A percentile compares a stretch with the other conserved stretches of the same genome.
These are phyloP conservation scores for Pseudonectria buxi DNA, from an alignment of 2,329 filamentous ascomycete species.

Conservation along the genomic window DNA sequence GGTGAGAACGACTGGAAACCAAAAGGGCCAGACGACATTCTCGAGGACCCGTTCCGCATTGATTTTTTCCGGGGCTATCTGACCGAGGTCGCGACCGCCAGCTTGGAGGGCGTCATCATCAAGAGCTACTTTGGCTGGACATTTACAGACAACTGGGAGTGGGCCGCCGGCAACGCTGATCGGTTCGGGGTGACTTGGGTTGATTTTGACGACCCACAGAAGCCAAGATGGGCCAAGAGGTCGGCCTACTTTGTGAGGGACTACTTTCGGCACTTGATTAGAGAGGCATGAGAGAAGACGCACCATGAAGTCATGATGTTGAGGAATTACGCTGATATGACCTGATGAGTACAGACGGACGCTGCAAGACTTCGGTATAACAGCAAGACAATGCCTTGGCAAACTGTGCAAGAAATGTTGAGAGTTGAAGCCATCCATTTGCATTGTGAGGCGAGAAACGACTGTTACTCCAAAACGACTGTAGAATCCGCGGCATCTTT, in stretches of 20 bases:
- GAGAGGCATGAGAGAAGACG: slow-evolving; percentile 3
- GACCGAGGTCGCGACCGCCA: slow-evolving; percentile 30
- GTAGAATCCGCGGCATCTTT: too few relatives aligned
- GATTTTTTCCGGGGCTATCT: slow-evolving; percentile 34
- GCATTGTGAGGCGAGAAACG: too few relatives aligned
- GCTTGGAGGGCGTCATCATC: slow-evolving; percentile 30
- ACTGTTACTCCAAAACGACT: too few relatives aligned
- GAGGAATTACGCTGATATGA: too few relatives aligned
- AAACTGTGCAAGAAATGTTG: too few relatives aligned
- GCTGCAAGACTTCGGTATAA: too few relatives aligned
- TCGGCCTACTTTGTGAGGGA: slow-evolving; percentile 17
- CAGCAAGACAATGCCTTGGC: too few relatives aligned
- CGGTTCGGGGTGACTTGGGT: slow-evolving; percentile 35
- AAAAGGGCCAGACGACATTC: slow-evolving; percentile 22
- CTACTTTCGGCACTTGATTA: slow-evolving; percentile 12
- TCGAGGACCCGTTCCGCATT: slow-evolving; percentile 32
- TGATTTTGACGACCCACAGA: slow-evolving; percentile 23
- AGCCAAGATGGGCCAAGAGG: slow-evolving; percentile 15
- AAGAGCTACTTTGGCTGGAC: slow-evolving; percentile 36
- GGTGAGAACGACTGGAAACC: slow-evolving; percentile 31
- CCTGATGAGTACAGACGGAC: too few relatives aligned
- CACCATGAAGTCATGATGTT: too few relatives aligned
- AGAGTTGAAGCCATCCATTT: too few relatives aligned
- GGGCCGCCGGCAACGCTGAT: slow-evolving; percentile 34
- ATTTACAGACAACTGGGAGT: slow-evolving; percentile 38